Evolutionary conservation across 2,329 filamentous ascomycete species (phyloP), one percentile per base, ranked within the genome.

Genomic region (Ambrosiella beaveri): DNA sequence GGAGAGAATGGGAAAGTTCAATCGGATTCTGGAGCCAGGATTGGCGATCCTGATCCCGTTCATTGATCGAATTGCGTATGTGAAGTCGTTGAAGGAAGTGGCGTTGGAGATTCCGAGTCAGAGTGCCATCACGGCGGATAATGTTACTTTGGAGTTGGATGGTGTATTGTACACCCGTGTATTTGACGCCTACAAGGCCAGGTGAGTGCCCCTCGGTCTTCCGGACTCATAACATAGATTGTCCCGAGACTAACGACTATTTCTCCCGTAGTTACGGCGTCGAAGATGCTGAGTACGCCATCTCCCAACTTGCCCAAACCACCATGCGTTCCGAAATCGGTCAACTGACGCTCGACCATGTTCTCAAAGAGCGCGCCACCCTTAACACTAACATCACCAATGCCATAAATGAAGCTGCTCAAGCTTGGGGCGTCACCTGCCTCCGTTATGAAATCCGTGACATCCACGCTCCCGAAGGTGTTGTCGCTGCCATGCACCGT

Each of bases 321-420:
- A 97, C 93, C 0, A 98, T 98, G 93, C 88, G 93, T 66, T 94
- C 86, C 66, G 93, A 98, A 71, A 98, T 98, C 66, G 93, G 93
- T 63, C 93, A 97, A 71, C 78, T 98, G 61, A 87, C 88, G 0
- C 85, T 98, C 65, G 93, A 98, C 71, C 91, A 98, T 72, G 93
- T 98, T 50, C 80, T 98, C 60, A 97, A 97, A 70, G 93, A 98
- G 76, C 88, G 93, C 63, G 88, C 90, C 2, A 88, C 89, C 17
- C 83, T 98, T 64, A 98, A 98, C 75, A 89, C 82, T 63, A 97
- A 98, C 73, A 98, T 98, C 69, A 97, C 93, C n/a, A 85, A 88
- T 59, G 91, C 93, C 49, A 97, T 98, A 77, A 98, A 98, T 70
- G 91, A 97, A 70, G 93, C 93, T 1, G 91, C 93, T 3, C 85